Evolutionary conservation across 805 yeast species (phyloP).

Genomic region (Myxozyma sirexii): DNA sequence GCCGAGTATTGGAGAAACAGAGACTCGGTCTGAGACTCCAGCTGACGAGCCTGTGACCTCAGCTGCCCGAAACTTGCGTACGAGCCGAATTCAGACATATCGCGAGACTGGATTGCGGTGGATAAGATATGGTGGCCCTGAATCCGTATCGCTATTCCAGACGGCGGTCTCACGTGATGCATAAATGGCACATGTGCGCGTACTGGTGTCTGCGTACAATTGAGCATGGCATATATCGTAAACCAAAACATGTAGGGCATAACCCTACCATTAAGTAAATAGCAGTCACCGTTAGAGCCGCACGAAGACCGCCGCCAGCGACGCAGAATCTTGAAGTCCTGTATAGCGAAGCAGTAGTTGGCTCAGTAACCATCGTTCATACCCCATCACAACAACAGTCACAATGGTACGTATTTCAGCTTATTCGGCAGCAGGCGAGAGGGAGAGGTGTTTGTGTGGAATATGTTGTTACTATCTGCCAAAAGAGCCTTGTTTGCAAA

Average conservation of each 20-base stretch:
- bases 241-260: background rate
- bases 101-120: background rate
- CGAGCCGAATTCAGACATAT: conserved; percentile 23
- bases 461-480: too few species aligned
- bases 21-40: conserved; percentile 69
- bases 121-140: too few species aligned
- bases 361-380: conserved; percentile 13
- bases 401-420: conserved; percentile 5
- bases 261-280: background rate
- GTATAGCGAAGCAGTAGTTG: background rate
- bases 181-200: background rate
- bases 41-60: conserved; percentile 65
- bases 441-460: background rate
- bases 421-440: background rate
- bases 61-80: conserved; percentile 59
- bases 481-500: too few species aligned
- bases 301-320: background rate
- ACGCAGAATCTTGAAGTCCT: background rate
- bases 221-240: too few species aligned
- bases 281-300: conserved; percentile 13
- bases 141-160: background rate
- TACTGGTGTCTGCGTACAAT: background rate
- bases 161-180: background rate
- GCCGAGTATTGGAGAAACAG: conserved; percentile 57
- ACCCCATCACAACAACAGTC: conserved; percentile 2